A percentile compares a stretch with the other conserved stretches of the same genome.
Conservation (phyloP, 345 rosid genomes). For the Eucalyptus regnans region DNA sequence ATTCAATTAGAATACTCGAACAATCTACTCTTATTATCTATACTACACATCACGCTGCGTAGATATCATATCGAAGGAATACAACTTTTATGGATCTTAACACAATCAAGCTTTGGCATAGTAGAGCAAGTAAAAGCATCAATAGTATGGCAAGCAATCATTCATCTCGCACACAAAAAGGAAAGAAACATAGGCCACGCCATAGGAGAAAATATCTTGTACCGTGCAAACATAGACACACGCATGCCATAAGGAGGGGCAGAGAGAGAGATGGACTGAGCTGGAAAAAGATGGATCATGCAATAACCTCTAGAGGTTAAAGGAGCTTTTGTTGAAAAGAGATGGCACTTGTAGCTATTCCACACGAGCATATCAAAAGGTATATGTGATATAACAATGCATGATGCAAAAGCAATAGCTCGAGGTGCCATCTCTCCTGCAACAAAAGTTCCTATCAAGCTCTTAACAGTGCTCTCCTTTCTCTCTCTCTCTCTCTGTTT, state of each 20-base stretch:
- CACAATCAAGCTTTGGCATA: not conserved
- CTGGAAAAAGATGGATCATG: not conserved
- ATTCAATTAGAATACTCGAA: not conserved
- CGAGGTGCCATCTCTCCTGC: not conserved
- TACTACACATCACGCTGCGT: not conserved
- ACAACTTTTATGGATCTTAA: not conserved
- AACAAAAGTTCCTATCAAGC: not conserved
- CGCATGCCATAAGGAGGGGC: not conserved
- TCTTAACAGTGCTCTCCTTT: not conserved
- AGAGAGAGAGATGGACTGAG: not conserved
- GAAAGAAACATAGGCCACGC: not conserved
- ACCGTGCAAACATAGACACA: not conserved
- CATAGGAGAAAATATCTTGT: not conserved
- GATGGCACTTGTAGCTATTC: not conserved
- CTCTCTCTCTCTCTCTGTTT: fast-evolving
- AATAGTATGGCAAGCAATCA: not conserved
- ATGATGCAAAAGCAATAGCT: not conserved
- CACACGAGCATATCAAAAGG: not conserved
- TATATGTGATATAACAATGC: not conserved
- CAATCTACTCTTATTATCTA: not conserved
- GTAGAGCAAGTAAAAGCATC: not conserved
- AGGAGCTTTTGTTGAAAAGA: not conserved
- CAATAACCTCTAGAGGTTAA: not conserved
- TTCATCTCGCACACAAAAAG: not conserved
- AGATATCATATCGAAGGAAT: not conserved